Evolutionary conservation across 148 eudicot species (phyloP).

Genomic region (Fallopia convolvulus): DNA sequence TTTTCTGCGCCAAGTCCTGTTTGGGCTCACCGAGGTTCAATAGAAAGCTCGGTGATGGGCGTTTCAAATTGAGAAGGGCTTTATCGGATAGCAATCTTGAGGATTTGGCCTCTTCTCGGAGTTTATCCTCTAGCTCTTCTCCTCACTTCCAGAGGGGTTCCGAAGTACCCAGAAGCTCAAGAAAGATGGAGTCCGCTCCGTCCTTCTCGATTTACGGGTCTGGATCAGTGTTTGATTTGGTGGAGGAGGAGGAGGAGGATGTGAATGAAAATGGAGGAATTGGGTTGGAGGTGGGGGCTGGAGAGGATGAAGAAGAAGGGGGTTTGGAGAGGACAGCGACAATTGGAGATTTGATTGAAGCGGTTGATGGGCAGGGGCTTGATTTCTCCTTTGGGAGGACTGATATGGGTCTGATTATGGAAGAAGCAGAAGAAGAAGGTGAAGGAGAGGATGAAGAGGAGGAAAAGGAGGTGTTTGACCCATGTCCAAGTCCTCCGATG

Average conservation of each 20-base stretch:
- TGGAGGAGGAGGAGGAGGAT: neutral
- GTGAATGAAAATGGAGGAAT: neutral
- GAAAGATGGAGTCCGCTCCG: neutral
- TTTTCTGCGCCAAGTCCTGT: neutral
- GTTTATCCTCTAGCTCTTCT: neutral
- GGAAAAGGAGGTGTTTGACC: constrained; percentile 6
- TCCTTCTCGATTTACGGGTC: neutral
- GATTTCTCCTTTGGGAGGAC: constrained; percentile 7
- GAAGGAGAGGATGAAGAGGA: neutral
- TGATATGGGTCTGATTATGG: constrained; percentile 12
- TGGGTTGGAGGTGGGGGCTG: neutral
- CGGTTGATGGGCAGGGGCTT: neutral
- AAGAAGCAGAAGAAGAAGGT: constrained; percentile 5
- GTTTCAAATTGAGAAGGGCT: neutral
- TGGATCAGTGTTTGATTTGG: constrained; percentile 5
- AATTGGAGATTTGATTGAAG: constrained; percentile 10
- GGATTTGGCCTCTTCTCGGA: neutral
- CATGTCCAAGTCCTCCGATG: constrained; percentile 10
- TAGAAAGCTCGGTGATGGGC: neutral
- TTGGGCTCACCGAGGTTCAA: neutral
- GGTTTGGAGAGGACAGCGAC: constrained; percentile 5
- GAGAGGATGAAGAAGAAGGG: neutral
- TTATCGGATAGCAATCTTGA: constrained; percentile 3
- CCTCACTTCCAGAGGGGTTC: neutral
- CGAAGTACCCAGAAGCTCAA: neutral